phyloP scores from a whole-genome alignment of 805 yeast genomes.

The Suhomyces kilbournensis region DNA sequence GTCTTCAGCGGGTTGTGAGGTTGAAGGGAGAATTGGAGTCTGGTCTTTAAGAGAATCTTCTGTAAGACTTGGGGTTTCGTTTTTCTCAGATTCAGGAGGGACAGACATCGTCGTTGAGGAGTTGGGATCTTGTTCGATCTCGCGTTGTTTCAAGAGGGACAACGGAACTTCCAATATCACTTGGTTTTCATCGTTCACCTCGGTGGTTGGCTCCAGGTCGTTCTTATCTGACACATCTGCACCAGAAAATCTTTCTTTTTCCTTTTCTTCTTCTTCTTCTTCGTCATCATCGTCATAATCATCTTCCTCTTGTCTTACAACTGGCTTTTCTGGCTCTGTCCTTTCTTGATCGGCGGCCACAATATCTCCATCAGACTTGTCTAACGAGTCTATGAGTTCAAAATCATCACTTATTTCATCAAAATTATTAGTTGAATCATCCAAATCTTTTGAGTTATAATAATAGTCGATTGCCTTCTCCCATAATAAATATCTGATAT shows the following conservation, averaged over 20 bases:
- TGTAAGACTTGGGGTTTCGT: not conserved
- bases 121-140: not conserved
- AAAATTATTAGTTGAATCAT: slow-evolving; percentile 13
- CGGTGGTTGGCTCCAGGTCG: slow-evolving; percentile 2
- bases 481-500: slow-evolving; percentile 65
- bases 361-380: slow-evolving; percentile 20
- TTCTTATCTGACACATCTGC: slow-evolving; percentile 18
- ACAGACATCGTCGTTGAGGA: not conserved
- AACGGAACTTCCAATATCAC: slow-evolving; percentile 33
- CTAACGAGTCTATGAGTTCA: slow-evolving; percentile 33
- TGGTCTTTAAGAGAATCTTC: slow-evolving; percentile 1
- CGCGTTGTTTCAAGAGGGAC: slow-evolving; percentile 17
- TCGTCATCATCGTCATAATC: slow-evolving; percentile 28
- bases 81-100: not conserved
- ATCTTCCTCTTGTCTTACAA: slow-evolving; percentile 36
- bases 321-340: slow-evolving; percentile 4
- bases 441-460: slow-evolving; percentile 22
- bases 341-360: slow-evolving; percentile 8
- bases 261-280: slow-evolving; percentile 17
- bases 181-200: slow-evolving; percentile 27
- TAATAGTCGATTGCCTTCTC: slow-evolving; percentile 61
- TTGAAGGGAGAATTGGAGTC: slow-evolving; percentile 5
- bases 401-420: slow-evolving; percentile 36
- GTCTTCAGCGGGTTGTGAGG: slow-evolving; percentile 27
- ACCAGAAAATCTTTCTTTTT: slow-evolving; percentile 16